Conservation (phyloP, 805 yeast genomes). For the Candida ascalaphidarum region DNA sequence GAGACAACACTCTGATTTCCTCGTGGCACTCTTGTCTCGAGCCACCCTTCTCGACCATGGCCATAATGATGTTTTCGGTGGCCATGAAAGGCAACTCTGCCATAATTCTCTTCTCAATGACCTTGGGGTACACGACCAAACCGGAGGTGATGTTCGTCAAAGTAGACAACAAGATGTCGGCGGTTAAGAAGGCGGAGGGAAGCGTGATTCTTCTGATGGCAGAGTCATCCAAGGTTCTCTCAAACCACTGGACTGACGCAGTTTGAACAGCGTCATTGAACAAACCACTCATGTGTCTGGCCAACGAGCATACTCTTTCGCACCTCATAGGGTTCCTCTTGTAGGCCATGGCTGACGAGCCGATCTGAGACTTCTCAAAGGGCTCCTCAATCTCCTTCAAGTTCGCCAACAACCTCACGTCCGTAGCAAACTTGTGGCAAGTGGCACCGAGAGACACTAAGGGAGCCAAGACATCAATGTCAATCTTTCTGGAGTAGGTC, state of each 20-base stretch:
- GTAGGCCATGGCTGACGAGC: constrained; percentile 98
- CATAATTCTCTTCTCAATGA: constrained; percentile 89
- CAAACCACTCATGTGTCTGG: constrained; percentile 90
- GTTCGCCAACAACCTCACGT: constrained; percentile 89
- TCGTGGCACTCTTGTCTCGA: constrained; percentile 98
- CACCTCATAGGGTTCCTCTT: constrained; percentile 99
- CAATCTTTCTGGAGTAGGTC: constrained; percentile 98
- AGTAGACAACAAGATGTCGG: constrained; percentile 87
- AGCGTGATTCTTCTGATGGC: constrained; percentile 96
- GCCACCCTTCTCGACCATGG: constrained; percentile 97
- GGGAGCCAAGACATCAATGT: constrained; percentile 88
- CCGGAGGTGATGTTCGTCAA: constrained; percentile 90
- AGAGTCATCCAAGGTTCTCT: constrained; percentile 95
- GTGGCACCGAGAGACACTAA: constrained; percentile 92
- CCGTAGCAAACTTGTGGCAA: constrained; percentile 97
- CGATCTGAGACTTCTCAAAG: constrained; percentile 96
- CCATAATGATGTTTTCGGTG: constrained; percentile 98
- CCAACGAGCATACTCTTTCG: constrained; percentile 96
- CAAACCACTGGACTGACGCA: constrained; percentile 98
- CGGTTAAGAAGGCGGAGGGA: constrained; percentile 94
- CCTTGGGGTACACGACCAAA: constrained; percentile 96
- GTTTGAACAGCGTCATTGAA: constrained; percentile 93
- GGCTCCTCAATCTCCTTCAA: constrained; percentile 98
- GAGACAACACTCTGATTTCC: constrained; percentile 91
- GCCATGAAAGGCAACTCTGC: constrained; percentile 99